Base-by-base conservation (phyloP, 2,329 filamentous ascomycete genomes). In the Cordyceps pruinosa region DNA sequence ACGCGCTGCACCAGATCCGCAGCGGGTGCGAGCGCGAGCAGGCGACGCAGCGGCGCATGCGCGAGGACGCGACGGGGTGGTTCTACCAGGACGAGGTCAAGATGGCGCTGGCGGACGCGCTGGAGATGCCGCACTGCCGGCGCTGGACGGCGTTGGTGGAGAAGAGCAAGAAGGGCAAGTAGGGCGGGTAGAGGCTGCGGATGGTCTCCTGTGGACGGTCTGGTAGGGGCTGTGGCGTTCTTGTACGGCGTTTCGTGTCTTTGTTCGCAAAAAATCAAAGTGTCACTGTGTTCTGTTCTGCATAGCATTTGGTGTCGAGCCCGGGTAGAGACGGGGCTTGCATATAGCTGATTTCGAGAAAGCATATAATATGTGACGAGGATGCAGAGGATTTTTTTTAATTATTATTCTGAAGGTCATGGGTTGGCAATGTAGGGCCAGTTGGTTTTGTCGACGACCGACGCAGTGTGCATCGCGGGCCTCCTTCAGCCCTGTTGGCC, bases 31-130 rank as follows among this genome's bases (percentile, higher is more conserved):
- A 93, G 61, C 77, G 77, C 56, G 92, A 99, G 74, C 75, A 83
- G 61, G 73, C 80, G 48, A 75, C 81, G 52, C 81, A 86, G 70
- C 80, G 85, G 67, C 78, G 84, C 61, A 76, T 91, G 71, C 77
- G 85, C 61, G 85, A 96, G 61, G 86, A 89, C 48, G 91, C 92
- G 0, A 84, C 88, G 64, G 92, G 92, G 4, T 96, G 91, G 88
- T 90, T 96, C 67, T 91, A 84, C 70, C 83, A 85, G 56, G 90
- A 97, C 66, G 78, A 84, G 53, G 86, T 86, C 61, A 91, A 90
- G 76, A 83, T 96, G 83, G 82, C 86, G 60, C 72, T 83, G 58
- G 92, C 92, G 30, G 72, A 78, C 34, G 70, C 72, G 19, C 79
- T 74, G 60, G 73, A 76, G 60, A 79, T 77, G 75, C 74, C 75